These are phyloP conservation scores for Flaveria sonorensis DNA, from an alignment of 129 eudicot species.

Conservation along the genomic window DNA sequence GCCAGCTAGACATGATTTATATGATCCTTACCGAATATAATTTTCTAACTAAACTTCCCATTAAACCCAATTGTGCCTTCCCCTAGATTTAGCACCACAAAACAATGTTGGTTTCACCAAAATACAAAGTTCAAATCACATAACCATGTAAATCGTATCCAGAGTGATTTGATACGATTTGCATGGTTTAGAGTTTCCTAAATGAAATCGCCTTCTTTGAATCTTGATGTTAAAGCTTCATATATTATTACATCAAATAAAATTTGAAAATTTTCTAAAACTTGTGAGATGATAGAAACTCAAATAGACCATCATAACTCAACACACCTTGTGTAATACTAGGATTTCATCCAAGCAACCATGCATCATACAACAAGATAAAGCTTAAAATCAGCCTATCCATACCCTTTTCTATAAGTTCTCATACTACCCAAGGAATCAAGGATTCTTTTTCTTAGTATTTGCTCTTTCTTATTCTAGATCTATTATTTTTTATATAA, in stretches of 20 bases:
- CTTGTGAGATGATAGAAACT: background rate
- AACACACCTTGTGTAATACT: background rate
- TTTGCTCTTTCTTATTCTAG: background rate
- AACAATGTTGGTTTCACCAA: background rate
- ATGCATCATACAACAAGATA: background rate
- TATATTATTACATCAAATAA: background rate
- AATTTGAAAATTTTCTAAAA: background rate
- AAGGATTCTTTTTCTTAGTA: background rate
- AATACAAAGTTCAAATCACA: background rate
- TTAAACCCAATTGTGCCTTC: background rate
- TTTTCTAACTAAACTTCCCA: background rate
- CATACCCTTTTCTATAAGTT: background rate
- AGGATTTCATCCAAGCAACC: slow-evolving; percentile 3
- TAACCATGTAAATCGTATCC: background rate
- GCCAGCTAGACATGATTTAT: no score
- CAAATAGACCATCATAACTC: slow-evolving; percentile 4
- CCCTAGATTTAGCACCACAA: background rate
- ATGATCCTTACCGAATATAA: background rate
- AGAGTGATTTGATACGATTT: background rate
- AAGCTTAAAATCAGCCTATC: background rate
- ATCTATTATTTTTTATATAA: slow-evolving; percentile 11
- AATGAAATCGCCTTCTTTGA: background rate
- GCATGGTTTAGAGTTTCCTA: background rate
- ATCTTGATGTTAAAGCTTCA: background rate
- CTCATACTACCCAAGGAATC: background rate